phyloP scores from a whole-genome alignment of 306 rosid genomes.

The Sesbania bispinosa region DNA sequence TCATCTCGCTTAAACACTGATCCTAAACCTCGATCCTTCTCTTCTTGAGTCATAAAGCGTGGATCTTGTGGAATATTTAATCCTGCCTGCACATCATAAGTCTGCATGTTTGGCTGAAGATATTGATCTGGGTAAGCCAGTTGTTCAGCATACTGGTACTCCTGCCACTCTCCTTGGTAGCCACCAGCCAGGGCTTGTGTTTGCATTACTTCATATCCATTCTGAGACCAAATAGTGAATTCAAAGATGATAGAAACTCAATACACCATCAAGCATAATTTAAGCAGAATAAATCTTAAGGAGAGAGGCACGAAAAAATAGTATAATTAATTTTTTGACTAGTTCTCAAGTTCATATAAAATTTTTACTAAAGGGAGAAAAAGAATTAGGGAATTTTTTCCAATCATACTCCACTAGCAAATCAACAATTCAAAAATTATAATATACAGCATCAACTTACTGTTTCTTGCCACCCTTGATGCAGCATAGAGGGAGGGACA shows the following conservation, averaged over 20 bases:
- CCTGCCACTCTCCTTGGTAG: slow-evolving; percentile 93
- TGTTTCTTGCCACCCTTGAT: slow-evolving; percentile 84
- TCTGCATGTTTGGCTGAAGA: slow-evolving; percentile 76
- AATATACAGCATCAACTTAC: slow-evolving; percentile 52
- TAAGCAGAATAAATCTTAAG: not conserved
- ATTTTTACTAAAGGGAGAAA: not conserved
- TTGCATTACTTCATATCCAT: slow-evolving; percentile 72
- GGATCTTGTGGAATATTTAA: slow-evolving; percentile 61
- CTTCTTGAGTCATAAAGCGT: slow-evolving; percentile 97
- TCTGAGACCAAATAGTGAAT: slow-evolving; percentile 48
- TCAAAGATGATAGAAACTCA: slow-evolving; percentile 24
- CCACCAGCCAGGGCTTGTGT: slow-evolving; percentile 79
- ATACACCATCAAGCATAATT: slow-evolving; percentile 18
- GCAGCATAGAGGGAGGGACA: slow-evolving; percentile 59
- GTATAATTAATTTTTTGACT: not conserved
- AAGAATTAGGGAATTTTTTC: not conserved
- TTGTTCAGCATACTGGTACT: slow-evolving; percentile 87
- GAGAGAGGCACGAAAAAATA: not conserved
- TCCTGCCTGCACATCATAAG: slow-evolving; percentile 66
- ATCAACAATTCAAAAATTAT: slow-evolving; percentile 8
- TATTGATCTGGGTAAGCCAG: slow-evolving; percentile 90
- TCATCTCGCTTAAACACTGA: slow-evolving; percentile 98
- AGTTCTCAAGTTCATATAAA: not conserved
- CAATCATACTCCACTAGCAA: slow-evolving; percentile 5
- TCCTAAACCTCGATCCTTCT: slow-evolving; percentile 96